Percentiles rank a stretch among this genome's conserved stretches.
These are phyloP conservation scores for Tricholoma matsutake DNA, from an alignment of 768 basidiomycete species.

Conservation along the genomic window DNA sequence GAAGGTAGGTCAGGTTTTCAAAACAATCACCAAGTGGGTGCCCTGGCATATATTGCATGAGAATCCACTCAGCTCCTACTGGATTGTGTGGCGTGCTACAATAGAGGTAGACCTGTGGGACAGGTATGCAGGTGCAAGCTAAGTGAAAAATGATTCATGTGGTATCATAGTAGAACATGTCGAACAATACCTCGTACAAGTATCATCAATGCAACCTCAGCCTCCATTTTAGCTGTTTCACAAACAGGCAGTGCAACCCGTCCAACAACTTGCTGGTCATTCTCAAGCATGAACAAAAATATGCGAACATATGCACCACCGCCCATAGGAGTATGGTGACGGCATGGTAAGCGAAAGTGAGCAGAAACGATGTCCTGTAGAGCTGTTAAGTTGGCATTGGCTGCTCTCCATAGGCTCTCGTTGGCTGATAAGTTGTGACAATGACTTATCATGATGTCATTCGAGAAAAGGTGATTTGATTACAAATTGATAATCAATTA, in stretches of 20 bases:
- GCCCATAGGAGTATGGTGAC: background rate
- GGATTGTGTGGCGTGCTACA: conserved; percentile 15
- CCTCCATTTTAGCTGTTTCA: background rate
- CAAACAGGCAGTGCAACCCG: background rate
- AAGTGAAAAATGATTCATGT: too few relatives aligned
- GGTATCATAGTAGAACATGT: too few relatives aligned
- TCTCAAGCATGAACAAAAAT: background rate
- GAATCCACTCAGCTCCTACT: conserved; percentile 13
- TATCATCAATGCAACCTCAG: background rate
- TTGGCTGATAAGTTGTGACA: background rate
- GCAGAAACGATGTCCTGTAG: background rate
- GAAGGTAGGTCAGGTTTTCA: background rate
- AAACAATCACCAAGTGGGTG: conserved; percentile 7
- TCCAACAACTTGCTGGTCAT: background rate
- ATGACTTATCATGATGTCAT: too few relatives aligned
- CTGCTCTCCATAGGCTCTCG: background rate
- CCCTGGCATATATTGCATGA: conserved; percentile 20
- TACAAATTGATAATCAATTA: too few relatives aligned
- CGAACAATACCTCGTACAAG: too few relatives aligned
- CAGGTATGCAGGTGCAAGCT: too few relatives aligned
- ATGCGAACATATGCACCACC: background rate
- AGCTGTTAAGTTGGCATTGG: background rate
- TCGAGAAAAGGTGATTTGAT: too few relatives aligned
- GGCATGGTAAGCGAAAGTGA: conserved; percentile 4
- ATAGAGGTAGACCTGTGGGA: conserved; percentile 14